Base-by-base conservation (phyloP, 2,329 filamentous ascomycete genomes). In the Thermomyces lanuginosus region DNA sequence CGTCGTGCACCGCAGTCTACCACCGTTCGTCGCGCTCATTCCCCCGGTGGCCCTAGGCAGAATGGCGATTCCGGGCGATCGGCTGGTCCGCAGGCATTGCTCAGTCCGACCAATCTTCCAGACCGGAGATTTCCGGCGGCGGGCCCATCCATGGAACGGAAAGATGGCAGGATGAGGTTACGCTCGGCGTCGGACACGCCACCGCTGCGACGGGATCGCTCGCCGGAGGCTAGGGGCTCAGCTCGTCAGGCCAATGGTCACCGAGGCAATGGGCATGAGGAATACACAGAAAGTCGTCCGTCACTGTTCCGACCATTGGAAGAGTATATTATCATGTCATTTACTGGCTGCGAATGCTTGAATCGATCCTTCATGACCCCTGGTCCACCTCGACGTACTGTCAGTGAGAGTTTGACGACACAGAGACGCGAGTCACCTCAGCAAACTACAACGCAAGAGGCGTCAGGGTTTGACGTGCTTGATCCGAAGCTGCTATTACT, bases 401-500 rank as follows among this genome's bases (percentile, higher is more conserved):
- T 50, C 6, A 65, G 59, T 38, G 61, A 63, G 36, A 56, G 53
- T 26, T 48, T 52, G 22, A 49, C 53, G 9, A 39, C 45, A 13
- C 43, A 44, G 30, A 50, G 49, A 27, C 43, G 38, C 28, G 29
- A 22, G 36, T 46, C 16, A 34, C 35, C 38, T 38, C 49, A 33
- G 35, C 55, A 38, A 31, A 32, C 44, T 30, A 36, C 39, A 12
- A 16, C 40, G 22, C 27, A 37, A 14, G 35, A 36, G 6, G 56
- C 55, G 22, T 54, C 56, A 14, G 49, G 72, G 3, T 64, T 64
- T 18, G 73, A 79, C n/a, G n/a, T n/a, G 26, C 53, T 83, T 11
- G 80, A 89, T 45, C 69, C 76, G 1, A 89, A 83, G 43, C 66
- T 77, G 4, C 56, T 86, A 11, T 58, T 83, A 5, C 49, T 84